A percentile compares a stretch with the other conserved stretches of the same genome.
These are phyloP conservation scores for Lepiota brunneoincarnata DNA, from an alignment of 768 basidiomycete genomes.

Conservation along the genomic window DNA sequence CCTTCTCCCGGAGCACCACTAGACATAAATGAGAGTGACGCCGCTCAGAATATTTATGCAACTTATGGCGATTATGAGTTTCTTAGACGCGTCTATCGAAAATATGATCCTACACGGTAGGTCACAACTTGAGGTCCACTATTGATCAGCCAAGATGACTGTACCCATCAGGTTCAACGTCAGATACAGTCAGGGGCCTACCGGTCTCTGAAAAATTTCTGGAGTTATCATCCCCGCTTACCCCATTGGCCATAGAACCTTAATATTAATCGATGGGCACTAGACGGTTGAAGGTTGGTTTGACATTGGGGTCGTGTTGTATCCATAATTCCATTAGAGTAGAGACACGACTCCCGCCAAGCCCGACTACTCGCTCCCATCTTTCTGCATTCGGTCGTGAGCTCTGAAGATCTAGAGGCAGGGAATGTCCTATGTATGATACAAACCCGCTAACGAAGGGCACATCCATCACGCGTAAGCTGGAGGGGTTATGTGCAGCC, in stretches of 20 bases:
- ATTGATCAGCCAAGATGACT: slow-evolving; percentile 17
- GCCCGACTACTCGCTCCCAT: too few species aligned
- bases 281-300: not conserved
- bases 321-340: too few species aligned
- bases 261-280: too few species aligned
- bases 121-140: slow-evolving; percentile 23
- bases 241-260: not conserved
- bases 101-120: slow-evolving; percentile 43
- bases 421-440: too few species aligned
- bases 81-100: slow-evolving; percentile 34
- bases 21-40: slow-evolving; percentile 39
- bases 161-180: slow-evolving; percentile 9
- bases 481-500: too few species aligned
- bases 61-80: slow-evolving; percentile 37
- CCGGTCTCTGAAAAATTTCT: slow-evolving; percentile 5
- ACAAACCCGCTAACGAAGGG: too few species aligned
- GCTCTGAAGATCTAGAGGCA: too few species aligned
- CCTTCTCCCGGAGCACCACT: slow-evolving; percentile 35
- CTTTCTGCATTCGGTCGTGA: too few species aligned
- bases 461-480: too few species aligned
- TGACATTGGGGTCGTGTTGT: too few species aligned
- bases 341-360: too few species aligned
- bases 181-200: slow-evolving; percentile 11
- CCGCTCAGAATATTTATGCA: slow-evolving; percentile 33
- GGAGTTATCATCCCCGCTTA: not conserved